phyloP scores from a whole-genome alignment of 2,329 filamentous ascomycete genomes.

The Pestalotiopsis sp. region DNA sequence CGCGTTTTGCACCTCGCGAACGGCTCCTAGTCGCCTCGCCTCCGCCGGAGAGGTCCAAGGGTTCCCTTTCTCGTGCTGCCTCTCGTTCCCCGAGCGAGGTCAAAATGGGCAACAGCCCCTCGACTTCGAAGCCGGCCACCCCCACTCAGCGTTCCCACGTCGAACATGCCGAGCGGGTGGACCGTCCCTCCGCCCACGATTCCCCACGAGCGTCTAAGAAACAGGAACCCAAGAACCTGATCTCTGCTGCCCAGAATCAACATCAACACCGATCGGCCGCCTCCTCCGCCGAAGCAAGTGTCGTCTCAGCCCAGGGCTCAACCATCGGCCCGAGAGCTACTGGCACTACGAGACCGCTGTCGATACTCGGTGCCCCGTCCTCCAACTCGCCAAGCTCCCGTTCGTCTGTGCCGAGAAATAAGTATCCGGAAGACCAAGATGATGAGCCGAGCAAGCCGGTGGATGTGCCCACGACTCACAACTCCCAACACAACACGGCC shows the following conservation, averaged over 20 bases:
- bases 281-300: slow-evolving; percentile 60
- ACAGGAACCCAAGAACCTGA: slow-evolving; percentile 55
- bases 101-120: slow-evolving; percentile 14
- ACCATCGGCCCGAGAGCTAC: slow-evolving; percentile 50
- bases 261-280: slow-evolving; percentile 53
- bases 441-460: slow-evolving; percentile 58
- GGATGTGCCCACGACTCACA: slow-evolving; percentile 50
- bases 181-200: slow-evolving; percentile 26
- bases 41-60: not conserved
- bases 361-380: slow-evolving; percentile 40
- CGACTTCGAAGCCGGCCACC: slow-evolving; percentile 36
- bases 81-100: not conserved
- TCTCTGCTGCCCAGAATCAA: slow-evolving; percentile 50
- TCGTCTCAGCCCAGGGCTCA: slow-evolving; percentile 62
- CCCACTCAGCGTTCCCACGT: slow-evolving; percentile 29
- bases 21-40: slow-evolving; percentile 1
- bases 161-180: slow-evolving; percentile 27
- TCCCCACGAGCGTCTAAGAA: slow-evolving; percentile 39
- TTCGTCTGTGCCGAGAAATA: slow-evolving; percentile 32
- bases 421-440: slow-evolving; percentile 38
- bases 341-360: slow-evolving; percentile 48
- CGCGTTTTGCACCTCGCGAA: not conserved
- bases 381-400: slow-evolving; percentile 37
- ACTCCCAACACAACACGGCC: slow-evolving; percentile 16
- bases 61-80: not conserved